Evolutionary conservation across 139 green algal species (phyloP).

Genomic region (Medakamo hakoo): DNA sequence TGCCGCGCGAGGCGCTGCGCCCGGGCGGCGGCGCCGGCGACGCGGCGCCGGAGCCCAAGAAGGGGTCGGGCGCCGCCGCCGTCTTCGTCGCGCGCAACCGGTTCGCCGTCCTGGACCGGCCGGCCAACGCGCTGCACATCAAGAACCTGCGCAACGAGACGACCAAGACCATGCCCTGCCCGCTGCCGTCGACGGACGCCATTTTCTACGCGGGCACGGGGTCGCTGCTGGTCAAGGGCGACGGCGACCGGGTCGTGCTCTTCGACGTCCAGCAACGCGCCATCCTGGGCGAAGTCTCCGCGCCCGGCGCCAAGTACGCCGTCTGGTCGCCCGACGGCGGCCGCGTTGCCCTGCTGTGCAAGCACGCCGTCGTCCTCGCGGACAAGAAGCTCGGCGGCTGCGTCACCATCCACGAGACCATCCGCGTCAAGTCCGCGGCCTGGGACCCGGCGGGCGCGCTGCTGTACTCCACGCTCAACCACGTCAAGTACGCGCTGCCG

Average conservation of each 20-base stretch:
- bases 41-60: conserved; percentile 54
- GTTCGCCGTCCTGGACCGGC: conserved; percentile 92
- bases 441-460: conserved; percentile 95
- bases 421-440: conserved; percentile 84
- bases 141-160: conserved; percentile 94
- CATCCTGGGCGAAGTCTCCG: conserved; percentile 67
- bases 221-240: conserved; percentile 75
- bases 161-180: conserved; percentile 83
- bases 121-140: conserved; percentile 66
- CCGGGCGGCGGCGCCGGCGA: conserved; percentile 34
- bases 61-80: conserved; percentile 56
- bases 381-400: conserved; percentile 78
- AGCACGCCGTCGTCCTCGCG: conserved; percentile 93
- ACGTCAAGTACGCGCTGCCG: conserved; percentile 98
- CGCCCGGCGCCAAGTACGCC: conserved; percentile 92
- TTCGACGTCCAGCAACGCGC: conserved; percentile 95
- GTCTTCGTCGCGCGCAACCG: conserved; percentile 98
- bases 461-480: conserved; percentile 98
- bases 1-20: conserved; percentile 65
- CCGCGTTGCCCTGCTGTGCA: conserved; percentile 85
- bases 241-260: conserved; percentile 88
- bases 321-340: conserved; percentile 91
- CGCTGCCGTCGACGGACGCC: conserved; percentile 57
- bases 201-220: conserved; percentile 97
- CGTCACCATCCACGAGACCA: conserved; percentile 93